These are phyloP conservation scores for Furcasterigmium furcatum DNA, from an alignment of 2,329 filamentous ascomycete species.

Conservation along the genomic window DNA sequence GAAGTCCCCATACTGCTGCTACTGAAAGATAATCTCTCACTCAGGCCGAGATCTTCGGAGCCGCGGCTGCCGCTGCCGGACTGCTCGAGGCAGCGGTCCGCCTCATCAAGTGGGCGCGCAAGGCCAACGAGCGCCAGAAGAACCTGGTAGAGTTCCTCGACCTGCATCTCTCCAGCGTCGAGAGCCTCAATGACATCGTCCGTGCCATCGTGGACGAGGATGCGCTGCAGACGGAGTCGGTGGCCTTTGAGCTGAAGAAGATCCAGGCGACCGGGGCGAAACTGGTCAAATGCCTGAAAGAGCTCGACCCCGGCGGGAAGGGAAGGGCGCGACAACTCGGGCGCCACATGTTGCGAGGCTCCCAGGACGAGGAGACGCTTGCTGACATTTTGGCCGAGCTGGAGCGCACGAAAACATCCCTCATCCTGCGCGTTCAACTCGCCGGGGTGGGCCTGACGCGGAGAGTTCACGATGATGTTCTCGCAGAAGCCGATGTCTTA, in stretches of 20 bases:
- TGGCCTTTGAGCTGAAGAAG: neutral
- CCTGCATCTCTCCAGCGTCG: neutral
- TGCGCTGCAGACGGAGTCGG: neutral
- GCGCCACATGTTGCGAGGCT: neutral
- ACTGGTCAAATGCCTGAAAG: neutral
- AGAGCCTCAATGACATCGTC: neutral
- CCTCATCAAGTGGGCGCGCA: neutral
- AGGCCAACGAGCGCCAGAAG: neutral
- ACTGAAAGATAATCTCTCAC: too few species aligned
- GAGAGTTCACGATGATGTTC: neutral
- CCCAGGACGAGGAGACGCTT: neutral
- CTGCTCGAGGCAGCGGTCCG: neutral
- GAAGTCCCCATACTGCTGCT: too few species aligned
- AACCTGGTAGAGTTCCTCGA: neutral
- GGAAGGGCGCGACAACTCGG: neutral
- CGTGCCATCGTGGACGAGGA: neutral
- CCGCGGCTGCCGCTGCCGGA: neutral
- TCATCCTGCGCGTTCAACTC: neutral
- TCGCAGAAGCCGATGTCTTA: neutral
- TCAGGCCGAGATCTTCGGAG: neutral
- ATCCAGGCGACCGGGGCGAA: neutral
- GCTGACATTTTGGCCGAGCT: neutral
- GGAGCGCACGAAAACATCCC: neutral
- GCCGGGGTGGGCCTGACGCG: neutral
- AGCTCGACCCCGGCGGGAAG: neutral